Percentiles rank a stretch among this genome's conserved stretches.
These are phyloP conservation scores for Fusarium stilboides DNA, from an alignment of 2,329 filamentous ascomycete species.

Conservation along the genomic window DNA sequence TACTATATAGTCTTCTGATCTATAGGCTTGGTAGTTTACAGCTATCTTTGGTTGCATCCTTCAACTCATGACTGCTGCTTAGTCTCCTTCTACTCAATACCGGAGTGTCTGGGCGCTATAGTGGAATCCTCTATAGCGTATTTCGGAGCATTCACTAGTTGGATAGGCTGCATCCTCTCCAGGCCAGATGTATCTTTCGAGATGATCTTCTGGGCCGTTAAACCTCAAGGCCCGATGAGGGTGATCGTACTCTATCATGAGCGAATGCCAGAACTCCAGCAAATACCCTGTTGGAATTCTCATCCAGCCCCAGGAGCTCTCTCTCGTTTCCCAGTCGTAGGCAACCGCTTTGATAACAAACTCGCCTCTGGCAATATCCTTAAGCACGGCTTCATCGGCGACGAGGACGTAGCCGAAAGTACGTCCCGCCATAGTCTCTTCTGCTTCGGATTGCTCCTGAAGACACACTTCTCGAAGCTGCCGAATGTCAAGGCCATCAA, in stretches of 20 bases:
- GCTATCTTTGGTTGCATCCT: too few species aligned
- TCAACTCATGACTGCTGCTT: too few species aligned
- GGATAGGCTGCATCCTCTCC: not conserved
- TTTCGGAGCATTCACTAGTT: conserved; percentile 1
- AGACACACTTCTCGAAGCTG: too few species aligned
- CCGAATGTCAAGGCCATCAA: too few species aligned
- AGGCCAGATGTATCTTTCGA: not conserved
- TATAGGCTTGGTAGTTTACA: too few species aligned
- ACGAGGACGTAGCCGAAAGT: conserved; percentile 1
- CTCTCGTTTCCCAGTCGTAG: not conserved
- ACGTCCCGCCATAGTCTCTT: not conserved
- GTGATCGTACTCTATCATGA: not conserved
- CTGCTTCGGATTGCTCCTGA: too few species aligned
- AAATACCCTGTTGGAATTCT: conserved; percentile 21
- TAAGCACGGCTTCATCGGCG: conserved; percentile 17
- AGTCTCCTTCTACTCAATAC: too few species aligned
- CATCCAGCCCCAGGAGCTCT: conserved; percentile 2
- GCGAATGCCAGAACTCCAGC: conserved; percentile 26
- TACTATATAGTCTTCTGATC: too few species aligned
- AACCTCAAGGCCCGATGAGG: not conserved
- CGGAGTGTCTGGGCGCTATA: too few species aligned
- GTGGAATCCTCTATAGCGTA: not conserved
- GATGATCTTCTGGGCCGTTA: not conserved
- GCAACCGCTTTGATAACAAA: conserved; percentile 8
- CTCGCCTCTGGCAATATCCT: not conserved